These are phyloP conservation scores for Saturnispora kantuleensis DNA, from an alignment of 805 yeast genomes.

Conservation along the genomic window DNA sequence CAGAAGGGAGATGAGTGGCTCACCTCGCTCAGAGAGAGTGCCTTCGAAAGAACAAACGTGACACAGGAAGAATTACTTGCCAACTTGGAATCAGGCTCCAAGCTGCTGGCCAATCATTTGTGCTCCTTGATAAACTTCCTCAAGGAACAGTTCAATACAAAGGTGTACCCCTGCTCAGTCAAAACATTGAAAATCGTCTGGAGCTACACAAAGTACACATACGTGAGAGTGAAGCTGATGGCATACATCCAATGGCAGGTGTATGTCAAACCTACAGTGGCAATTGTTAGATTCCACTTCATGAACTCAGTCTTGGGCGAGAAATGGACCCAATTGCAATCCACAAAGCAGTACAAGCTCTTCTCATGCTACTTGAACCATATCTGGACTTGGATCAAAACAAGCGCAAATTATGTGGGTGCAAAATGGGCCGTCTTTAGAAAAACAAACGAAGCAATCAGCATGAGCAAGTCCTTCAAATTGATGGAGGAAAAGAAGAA, in stretches of 20 bases:
- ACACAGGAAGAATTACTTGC: slow-evolving; percentile 3
- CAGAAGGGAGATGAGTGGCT: background rate
- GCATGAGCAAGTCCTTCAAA: slow-evolving; percentile 20
- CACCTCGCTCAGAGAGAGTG: background rate
- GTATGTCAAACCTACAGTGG: slow-evolving; percentile 17
- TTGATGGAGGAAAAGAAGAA: slow-evolving; percentile 24
- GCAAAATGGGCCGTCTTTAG: slow-evolving; percentile 14
- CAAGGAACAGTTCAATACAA: background rate
- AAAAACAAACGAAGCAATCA: slow-evolving; percentile 17
- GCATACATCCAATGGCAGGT: slow-evolving; percentile 16
- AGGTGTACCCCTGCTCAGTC: slow-evolving; percentile 13
- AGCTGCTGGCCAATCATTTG: slow-evolving; percentile 1
- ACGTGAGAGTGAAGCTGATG: slow-evolving; percentile 9
- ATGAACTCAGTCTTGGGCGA: slow-evolving; percentile 18
- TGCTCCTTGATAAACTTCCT: slow-evolving; percentile 1
- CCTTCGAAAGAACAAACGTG: slow-evolving; percentile 6
- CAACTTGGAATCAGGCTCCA: slow-evolving; percentile 7
- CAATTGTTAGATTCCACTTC: slow-evolving; percentile 9
- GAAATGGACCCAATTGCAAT: slow-evolving; percentile 10
- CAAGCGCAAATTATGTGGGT: slow-evolving; percentile 7
- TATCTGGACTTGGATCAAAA: slow-evolving; percentile 3
- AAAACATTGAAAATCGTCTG: slow-evolving; percentile 1
- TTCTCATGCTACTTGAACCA: slow-evolving; percentile 5
- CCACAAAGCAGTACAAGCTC: slow-evolving; percentile 9
- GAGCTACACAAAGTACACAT: slow-evolving; percentile 5